A percentile compares a stretch with the other conserved stretches of the same genome.
phyloP scores from a whole-genome alignment of 2,329 filamentous ascomycete genomes.

The Colletotrichum navitas region DNA sequence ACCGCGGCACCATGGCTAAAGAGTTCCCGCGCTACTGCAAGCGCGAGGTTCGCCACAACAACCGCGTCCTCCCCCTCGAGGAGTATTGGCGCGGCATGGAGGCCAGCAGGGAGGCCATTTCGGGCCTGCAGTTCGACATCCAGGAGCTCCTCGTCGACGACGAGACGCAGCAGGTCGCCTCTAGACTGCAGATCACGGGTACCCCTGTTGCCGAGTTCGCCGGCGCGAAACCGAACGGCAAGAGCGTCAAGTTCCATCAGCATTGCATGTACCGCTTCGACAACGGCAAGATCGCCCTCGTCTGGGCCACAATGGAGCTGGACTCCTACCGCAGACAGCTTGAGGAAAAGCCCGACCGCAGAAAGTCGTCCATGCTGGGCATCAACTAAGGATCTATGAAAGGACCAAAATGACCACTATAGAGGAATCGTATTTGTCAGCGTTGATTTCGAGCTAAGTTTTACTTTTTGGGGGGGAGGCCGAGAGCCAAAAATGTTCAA shows the following conservation, averaged over 20 bases:
- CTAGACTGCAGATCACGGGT: slow-evolving; percentile 49
- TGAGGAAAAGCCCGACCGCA: slow-evolving; percentile 13
- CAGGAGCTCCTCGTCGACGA: slow-evolving; percentile 50
- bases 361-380: slow-evolving; percentile 34
- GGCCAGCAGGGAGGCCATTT: slow-evolving; percentile 47
- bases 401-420: neutral
- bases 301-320: slow-evolving; percentile 53
- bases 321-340: slow-evolving; percentile 45
- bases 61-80: slow-evolving; percentile 42
- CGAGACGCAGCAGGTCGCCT: slow-evolving; percentile 49
- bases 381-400: slow-evolving; percentile 15
- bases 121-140: slow-evolving; percentile 47
- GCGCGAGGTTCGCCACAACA: slow-evolving; percentile 49
- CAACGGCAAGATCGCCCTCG: slow-evolving; percentile 49
- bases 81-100: slow-evolving; percentile 50
- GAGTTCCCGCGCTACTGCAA: slow-evolving; percentile 48
- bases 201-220: slow-evolving; percentile 47
- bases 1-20: slow-evolving; percentile 46
- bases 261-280: slow-evolving; percentile 52
- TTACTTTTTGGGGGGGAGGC: neutral
- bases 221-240: slow-evolving; percentile 49
- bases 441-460: neutral
- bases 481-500: neutral
- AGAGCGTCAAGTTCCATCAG: slow-evolving; percentile 49
- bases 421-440: neutral